phyloP scores from a whole-genome alignment of 805 yeast genomes.

The Lipomyces orientalis region DNA sequence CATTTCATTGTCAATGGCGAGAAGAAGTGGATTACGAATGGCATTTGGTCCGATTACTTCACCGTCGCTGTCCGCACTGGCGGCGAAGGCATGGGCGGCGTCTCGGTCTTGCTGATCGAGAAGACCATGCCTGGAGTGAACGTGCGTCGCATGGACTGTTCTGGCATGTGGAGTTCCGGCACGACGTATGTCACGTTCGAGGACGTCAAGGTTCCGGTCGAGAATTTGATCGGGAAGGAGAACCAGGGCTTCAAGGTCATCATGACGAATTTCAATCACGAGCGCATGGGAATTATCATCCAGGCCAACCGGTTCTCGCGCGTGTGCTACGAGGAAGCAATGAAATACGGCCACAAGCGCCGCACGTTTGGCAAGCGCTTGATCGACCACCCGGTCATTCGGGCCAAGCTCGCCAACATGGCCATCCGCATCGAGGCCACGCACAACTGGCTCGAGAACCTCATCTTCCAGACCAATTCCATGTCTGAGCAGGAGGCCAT shows the following conservation, averaged over 20 bases:
- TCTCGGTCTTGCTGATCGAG: slow-evolving; percentile 50
- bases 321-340: slow-evolving; percentile 48
- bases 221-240: slow-evolving; percentile 49
- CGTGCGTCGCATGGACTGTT: slow-evolving; percentile 49
- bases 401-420: slow-evolving; percentile 52
- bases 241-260: slow-evolving; percentile 52
- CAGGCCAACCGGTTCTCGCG: slow-evolving; percentile 51
- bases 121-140: slow-evolving; percentile 47
- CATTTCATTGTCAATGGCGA: slow-evolving; percentile 50
- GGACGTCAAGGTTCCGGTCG: slow-evolving; percentile 52
- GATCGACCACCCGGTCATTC: slow-evolving; percentile 51
- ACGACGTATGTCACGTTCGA: slow-evolving; percentile 51
- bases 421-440: slow-evolving; percentile 50
- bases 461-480: slow-evolving; percentile 44
- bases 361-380: slow-evolving; percentile 51
- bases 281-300: slow-evolving; percentile 49
- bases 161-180: slow-evolving; percentile 52
- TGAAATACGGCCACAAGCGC: slow-evolving; percentile 50
- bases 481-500: slow-evolving; percentile 47
- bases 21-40: slow-evolving; percentile 55
- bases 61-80: slow-evolving; percentile 55
- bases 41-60: slow-evolving; percentile 51
- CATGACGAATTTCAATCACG: slow-evolving; percentile 54
- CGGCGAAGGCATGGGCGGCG: slow-evolving; percentile 48
- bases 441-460: slow-evolving; percentile 49